Base-by-base conservation (phyloP, 2,329 filamentous ascomycete species). In the Orbilia brochopaga region DNA sequence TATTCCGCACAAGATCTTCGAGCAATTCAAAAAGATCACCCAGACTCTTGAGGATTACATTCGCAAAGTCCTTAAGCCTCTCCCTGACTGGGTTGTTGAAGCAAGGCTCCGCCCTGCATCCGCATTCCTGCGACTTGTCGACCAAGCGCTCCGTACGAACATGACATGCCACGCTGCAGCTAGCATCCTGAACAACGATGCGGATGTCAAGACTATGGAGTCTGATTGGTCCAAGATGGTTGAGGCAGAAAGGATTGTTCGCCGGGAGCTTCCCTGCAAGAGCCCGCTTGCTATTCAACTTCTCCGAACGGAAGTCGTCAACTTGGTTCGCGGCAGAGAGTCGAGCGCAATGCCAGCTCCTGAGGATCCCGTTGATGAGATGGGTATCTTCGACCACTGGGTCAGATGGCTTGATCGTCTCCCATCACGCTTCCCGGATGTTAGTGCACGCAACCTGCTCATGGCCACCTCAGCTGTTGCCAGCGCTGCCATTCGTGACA, bases 151-250 rank as follows among this genome's bases (percentile, higher is more conserved):
- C 37, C 87, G 92, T 66, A 94, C 97, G 70, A 99, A 99, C 78
- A 85, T 94, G 69, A 91, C 93, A 19, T 94, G 94, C 1, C 93
- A 97, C 78, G 92, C 94, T 1, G 92, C 93, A 1, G 93, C 92
- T 21, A 95, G 94, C 74, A 92, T 96, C 85, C 84, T 99, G 11
- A 91, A 91, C 6, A 91, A 93, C 77, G 88, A 91, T 17, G 90
- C 91, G 51, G 95, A 96, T 78, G 87, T 94, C 61, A 91, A 94
- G 75, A 90, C 94, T 77, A 97, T 99, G 94, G 97, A 94, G 82
- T 83, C 89, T 56, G 94, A 99, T 78, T 96, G 92, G 88, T 87
- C 91, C 44, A 86, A 80, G 10, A 82, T 83, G 78, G 83, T 86
- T 46, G 85, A 85, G 73, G 80, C 84, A 2, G 84, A 85, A 75